These are phyloP conservation scores for Vigna nakashimae DNA, from an alignment of 306 rosid species.

Conservation along the genomic window DNA sequence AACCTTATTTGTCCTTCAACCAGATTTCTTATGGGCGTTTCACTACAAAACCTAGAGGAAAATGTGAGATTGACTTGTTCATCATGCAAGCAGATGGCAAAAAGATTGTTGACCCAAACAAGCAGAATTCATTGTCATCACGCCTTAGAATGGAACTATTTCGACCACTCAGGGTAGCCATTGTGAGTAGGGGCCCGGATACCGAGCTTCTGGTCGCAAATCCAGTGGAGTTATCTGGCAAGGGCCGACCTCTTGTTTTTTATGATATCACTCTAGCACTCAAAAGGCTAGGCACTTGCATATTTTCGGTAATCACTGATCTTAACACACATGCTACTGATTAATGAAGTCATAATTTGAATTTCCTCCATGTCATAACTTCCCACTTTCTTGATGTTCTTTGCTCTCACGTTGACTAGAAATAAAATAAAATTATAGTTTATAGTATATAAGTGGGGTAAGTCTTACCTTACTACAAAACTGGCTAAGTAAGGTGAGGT, in stretches of 20 bases:
- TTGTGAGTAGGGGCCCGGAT: constrained; percentile 87
- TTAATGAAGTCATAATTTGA: constrained; percentile 1
- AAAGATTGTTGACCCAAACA: constrained; percentile 81
- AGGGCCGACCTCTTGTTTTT: constrained; percentile 94
- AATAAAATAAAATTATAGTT: too few species aligned
- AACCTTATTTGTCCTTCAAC: constrained; percentile 44
- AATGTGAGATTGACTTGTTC: constrained; percentile 91
- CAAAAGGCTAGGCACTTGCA: constrained; percentile 70
- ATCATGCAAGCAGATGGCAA: constrained; percentile 91
- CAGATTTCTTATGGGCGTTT: constrained; percentile 97
- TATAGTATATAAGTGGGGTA: too few species aligned
- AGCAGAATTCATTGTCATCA: constrained; percentile 70
- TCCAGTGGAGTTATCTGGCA: constrained; percentile 91
- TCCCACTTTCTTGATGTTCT: neutral
- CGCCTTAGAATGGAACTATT: constrained; percentile 75
- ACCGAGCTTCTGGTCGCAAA: constrained; percentile 87
- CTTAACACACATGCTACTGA: constrained; percentile 31
- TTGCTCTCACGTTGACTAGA: neutral
- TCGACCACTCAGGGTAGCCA: constrained; percentile 88
- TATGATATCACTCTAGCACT: constrained; percentile 89
- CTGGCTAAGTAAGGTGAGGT: too few species aligned
- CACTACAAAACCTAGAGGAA: constrained; percentile 59
- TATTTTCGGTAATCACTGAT: constrained; percentile 75
- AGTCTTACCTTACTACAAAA: too few species aligned
- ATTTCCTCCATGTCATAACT: neutral